Evolutionary conservation across 495 filamentous ascomycete genomes (phyloP), one percentile per base, ranked within the genome.

Genomic region (Halenospora varia): DNA sequence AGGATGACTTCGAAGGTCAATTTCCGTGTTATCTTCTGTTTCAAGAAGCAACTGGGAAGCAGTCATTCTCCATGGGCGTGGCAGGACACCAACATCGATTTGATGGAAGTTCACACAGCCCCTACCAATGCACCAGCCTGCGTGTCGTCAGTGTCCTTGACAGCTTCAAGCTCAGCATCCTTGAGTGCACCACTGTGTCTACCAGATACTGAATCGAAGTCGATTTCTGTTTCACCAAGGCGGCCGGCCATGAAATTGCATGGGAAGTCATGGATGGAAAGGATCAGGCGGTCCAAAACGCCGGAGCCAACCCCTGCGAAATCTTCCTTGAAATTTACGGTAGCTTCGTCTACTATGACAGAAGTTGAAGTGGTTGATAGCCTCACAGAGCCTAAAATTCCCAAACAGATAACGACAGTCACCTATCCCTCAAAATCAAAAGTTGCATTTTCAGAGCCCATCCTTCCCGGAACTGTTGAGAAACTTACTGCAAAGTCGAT

Each of bases 11-110:
- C 59, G 2, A 56, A 53, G 8, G 55, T 50, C 15, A 57, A 62
- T 47, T 68, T 68, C 42, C 26, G 59, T 25, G 39, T 68, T 1
- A 24, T 68, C 8, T 68, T 68, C 29, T 50, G 54, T 24, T 56
- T 51, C 52, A 60, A 56, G 44, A 41, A 22, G 10, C 52, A 52
- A 22, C 25, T 25, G n/a, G 53, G 2, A 23, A 26, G 20, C 6
- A 26, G 25, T 10, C 49, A 2, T 13, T 39, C 3, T n/a, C 46
- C 65, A 4, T 65, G 60, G 55, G 48, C 26, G 0, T 67, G 61
- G 60, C 59, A 62, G 54, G 55, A 57, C 39, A 62, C 65, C n/a
- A 66, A 55, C 23, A 63, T 70, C 25, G 62, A 58, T 19, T 53
- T 64, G 46, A 64, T 15, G 41, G 57, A 13, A 39, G 54, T 26